phyloP scores from a whole-genome alignment of 148 eudicot genomes.

The Drosera capensis region DNA sequence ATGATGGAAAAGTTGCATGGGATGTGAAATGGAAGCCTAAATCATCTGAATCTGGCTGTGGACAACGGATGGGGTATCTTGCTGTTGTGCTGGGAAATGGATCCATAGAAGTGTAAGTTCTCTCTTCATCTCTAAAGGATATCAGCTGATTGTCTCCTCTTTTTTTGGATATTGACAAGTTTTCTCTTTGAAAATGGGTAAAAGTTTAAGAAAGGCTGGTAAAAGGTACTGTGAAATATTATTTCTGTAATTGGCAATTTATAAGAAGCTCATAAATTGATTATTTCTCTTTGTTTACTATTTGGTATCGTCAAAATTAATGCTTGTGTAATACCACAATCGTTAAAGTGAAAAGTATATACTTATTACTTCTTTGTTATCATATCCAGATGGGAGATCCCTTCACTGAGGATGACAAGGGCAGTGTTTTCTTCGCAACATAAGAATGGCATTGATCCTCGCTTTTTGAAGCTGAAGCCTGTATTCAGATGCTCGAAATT shows the following conservation, averaged over 20 bases:
- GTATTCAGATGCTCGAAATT: constrained; percentile 67
- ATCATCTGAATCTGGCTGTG: constrained; percentile 21
- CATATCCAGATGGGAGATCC: constrained; percentile 81
- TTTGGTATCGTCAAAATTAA: too few species aligned
- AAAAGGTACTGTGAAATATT: too few species aligned
- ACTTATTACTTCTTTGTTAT: too few species aligned
- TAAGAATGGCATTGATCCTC: constrained; percentile 55
- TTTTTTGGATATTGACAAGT: background rate
- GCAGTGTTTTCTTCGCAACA: constrained; percentile 33
- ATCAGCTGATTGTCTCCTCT: background rate
- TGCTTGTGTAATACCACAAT: too few species aligned
- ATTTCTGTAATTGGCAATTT: too few species aligned
- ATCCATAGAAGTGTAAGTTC: constrained; percentile 84
- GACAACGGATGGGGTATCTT: constrained; percentile 76
- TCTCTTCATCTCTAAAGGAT: constrained; percentile 1
- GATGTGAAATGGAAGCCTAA: constrained; percentile 85
- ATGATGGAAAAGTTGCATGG: constrained; percentile 96
- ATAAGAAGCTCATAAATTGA: too few species aligned
- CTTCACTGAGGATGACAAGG: constrained; percentile 49
- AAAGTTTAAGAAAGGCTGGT: too few species aligned
- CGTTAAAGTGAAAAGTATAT: too few species aligned
- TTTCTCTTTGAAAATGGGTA: too few species aligned
- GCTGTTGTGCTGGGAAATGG: constrained; percentile 93
- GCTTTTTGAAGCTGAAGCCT: constrained; percentile 65
- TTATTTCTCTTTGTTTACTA: too few species aligned